phyloP scores from a whole-genome alignment of 371 early-diverging fungal species.

The Vittaforma corneae region DNA sequence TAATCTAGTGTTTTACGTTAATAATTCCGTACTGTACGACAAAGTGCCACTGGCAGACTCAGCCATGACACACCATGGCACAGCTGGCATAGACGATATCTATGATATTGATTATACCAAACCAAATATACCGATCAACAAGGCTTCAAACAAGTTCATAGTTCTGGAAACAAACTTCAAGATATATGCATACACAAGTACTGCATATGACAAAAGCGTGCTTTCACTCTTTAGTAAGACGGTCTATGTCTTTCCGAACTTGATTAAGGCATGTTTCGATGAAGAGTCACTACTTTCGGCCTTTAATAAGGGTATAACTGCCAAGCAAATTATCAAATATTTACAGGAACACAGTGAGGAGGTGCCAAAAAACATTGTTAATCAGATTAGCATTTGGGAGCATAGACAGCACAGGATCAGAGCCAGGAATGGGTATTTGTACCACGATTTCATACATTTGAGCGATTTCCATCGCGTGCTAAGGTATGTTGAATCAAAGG shows the following conservation, averaged over 20 bases:
- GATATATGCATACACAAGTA: conserved; percentile 85
- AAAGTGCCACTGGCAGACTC: too few relatives aligned
- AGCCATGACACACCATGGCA: too few relatives aligned
- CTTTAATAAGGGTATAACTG: conserved; percentile 77
- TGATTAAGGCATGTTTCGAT: conserved; percentile 78
- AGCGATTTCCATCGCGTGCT: conserved; percentile 51
- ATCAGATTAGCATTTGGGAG: conserved; percentile 91
- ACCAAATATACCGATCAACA: too few relatives aligned
- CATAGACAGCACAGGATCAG: conserved; percentile 74
- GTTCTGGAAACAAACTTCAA: conserved; percentile 72
- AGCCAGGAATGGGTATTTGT: conserved; percentile 62
- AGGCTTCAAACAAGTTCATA: conserved; percentile 11
- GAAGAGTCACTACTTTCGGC: conserved; percentile 79
- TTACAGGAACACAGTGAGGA: conserved; percentile 28
- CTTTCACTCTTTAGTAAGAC: conserved; percentile 75
- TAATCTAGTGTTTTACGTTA: too few relatives aligned
- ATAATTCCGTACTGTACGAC: too few relatives aligned
- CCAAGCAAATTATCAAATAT: conserved; percentile 67
- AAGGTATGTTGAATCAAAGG: conserved; percentile 39
- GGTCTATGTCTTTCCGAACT: conserved; percentile 74
- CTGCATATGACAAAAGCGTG: conserved; percentile 88
- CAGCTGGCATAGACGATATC: too few relatives aligned
- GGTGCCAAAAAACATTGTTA: conserved; percentile 76
- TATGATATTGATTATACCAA: too few relatives aligned
- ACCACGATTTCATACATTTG: conserved; percentile 65